Conservation (phyloP, 1,284 basidiomycete species). For the Trametes polyzona region DNA sequence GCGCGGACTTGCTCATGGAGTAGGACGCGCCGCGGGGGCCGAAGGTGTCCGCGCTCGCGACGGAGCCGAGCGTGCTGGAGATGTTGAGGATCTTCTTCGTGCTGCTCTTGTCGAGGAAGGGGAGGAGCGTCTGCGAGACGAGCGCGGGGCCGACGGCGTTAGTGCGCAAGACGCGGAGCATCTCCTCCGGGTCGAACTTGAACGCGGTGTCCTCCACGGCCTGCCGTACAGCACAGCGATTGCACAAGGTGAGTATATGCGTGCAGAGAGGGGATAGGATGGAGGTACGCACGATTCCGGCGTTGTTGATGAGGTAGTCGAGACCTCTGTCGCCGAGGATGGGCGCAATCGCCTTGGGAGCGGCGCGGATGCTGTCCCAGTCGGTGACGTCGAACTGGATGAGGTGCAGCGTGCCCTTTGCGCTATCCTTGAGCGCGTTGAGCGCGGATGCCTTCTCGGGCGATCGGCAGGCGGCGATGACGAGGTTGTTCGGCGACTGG, state of each 20-base stretch:
- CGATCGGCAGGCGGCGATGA: slow-evolving; percentile 44
- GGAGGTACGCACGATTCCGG: slow-evolving; percentile 38
- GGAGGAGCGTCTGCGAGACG: slow-evolving; percentile 37
- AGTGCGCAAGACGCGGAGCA: slow-evolving; percentile 30
- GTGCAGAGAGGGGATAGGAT: not conserved
- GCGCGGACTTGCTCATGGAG: slow-evolving; percentile 34
- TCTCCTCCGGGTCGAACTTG: slow-evolving; percentile 25
- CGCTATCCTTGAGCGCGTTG: slow-evolving; percentile 28
- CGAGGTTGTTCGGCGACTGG: slow-evolving; percentile 35
- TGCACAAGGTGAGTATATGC: no score
- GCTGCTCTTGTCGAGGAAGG: slow-evolving; percentile 36
- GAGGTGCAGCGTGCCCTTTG: slow-evolving; percentile 38
- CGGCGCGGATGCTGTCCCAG: slow-evolving; percentile 33
- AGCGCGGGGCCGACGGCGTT: slow-evolving; percentile 42
- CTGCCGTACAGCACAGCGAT: slow-evolving; percentile 24
- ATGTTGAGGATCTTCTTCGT: slow-evolving; percentile 42
- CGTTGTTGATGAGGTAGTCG: slow-evolving; percentile 46
- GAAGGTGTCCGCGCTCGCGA: slow-evolving; percentile 25
- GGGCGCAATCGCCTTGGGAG: slow-evolving; percentile 27
- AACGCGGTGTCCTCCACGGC: slow-evolving; percentile 29
- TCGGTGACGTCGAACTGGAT: slow-evolving; percentile 38
- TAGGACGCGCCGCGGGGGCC: slow-evolving; percentile 30
- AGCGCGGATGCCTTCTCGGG: slow-evolving; percentile 37
- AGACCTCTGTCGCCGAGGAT: slow-evolving; percentile 38
- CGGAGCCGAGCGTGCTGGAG: slow-evolving; percentile 37